Base-by-base conservation (phyloP, 768 basidiomycete genomes). In the Xerocomellus chrysenteron region DNA sequence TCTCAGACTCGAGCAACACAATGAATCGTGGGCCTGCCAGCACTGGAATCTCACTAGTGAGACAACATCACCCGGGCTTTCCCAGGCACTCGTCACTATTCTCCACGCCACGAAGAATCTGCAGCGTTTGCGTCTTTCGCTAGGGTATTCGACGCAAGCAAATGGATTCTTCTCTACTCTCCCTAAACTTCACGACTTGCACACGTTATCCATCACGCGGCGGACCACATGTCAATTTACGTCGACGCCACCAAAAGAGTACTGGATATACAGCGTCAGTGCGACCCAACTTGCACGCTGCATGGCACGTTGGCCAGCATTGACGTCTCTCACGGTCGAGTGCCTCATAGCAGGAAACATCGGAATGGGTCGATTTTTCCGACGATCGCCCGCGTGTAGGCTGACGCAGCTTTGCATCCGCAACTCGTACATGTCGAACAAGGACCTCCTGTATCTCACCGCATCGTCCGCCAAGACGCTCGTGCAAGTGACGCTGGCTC, bases 31-130 rank as follows among this genome's bases (percentile, higher is more conserved):
- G 28, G 3, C 28, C 28, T 28, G 43, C n/a, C 8, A 5, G 2
- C 32, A 7, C 24, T 6, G 11, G 32, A 4, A 6, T 24, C 30
- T n/a, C 3, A 1, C 2, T 19, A 9, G 8, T 24, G 19, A 42
- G 48, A 28, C 17, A 41, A 10, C 12, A 5, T 16, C 16, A 4
- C 12, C 45, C 13, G 2, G 16, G 2, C 47, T 58, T 9, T 1
- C 16, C 11, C 16, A 33, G 11, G 35, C 35, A 1, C 41, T 59
- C 13, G 1, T 37, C 6, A 11, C 17, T 14, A 33, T 59, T 30
- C 40, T 59, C 10, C 36, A 19, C n/a, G 41, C 40, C n/a, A 51
- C 37, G 3, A 57, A 50, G 54, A 24, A 58, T n/a, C 10, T 57
- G 17, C 28, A 57, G 4, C 14, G 4, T 17, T 32, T 57, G 14